Conservation (phyloP, 2,329 filamentous ascomycete species). For the Neoarthrinium moseri region DNA sequence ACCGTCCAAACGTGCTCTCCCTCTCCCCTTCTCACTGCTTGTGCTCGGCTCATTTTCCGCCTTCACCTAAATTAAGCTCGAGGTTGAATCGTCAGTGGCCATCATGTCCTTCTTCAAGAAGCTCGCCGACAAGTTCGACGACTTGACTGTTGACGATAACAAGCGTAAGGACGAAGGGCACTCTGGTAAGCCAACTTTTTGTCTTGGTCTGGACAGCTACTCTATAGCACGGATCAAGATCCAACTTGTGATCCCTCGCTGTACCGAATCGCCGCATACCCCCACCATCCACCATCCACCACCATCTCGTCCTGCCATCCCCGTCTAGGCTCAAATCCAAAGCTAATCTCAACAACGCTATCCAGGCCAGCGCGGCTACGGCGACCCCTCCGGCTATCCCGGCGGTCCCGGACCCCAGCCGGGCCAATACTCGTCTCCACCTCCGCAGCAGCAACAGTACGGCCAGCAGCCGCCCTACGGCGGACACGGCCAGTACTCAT, state of each 20-base stretch:
- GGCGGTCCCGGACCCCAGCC: slow-evolving; percentile 8
- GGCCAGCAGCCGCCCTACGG: slow-evolving; percentile 5
- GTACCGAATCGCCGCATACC: too few species aligned
- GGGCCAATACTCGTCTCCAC: slow-evolving; percentile 4
- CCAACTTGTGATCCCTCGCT: too few species aligned
- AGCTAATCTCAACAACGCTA: not conserved
- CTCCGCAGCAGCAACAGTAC: slow-evolving; percentile 6
- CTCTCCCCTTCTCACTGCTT: too few species aligned
- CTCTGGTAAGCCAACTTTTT: slow-evolving; percentile 1
- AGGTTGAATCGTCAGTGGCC: too few species aligned
- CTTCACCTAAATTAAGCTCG: too few species aligned
- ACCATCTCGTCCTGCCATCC: too few species aligned
- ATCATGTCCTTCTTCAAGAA: slow-evolving; percentile 30
- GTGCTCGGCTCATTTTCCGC: too few species aligned
- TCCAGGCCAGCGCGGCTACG: slow-evolving; percentile 7
- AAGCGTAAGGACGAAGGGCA: slow-evolving; percentile 18
- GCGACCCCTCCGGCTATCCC: slow-evolving; percentile 6
- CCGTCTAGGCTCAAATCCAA: not conserved
- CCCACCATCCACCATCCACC: too few species aligned
- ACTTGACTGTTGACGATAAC: slow-evolving; percentile 23
- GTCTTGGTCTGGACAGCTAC: too few species aligned
- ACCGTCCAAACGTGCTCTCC: too few species aligned
- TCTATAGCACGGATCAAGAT: too few species aligned
- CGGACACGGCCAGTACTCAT: slow-evolving; percentile 7
- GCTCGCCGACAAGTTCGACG: slow-evolving; percentile 27